Evolutionary conservation across 2,329 filamentous ascomycete species (phyloP).

Genomic region (Pseudogymnoascus sp.): DNA sequence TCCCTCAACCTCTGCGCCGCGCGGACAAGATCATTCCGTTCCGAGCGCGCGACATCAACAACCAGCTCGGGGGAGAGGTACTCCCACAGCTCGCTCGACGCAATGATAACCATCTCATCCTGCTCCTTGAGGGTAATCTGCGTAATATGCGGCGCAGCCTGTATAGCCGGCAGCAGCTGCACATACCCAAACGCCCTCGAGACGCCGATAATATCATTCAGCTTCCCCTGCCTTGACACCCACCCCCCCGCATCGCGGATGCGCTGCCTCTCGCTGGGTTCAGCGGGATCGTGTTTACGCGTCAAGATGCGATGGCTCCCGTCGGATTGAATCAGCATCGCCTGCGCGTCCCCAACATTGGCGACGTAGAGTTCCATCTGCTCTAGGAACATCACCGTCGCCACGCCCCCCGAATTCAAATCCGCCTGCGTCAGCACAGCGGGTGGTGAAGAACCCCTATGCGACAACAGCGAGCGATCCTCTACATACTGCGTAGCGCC

Average conservation of each 20-base stretch:
- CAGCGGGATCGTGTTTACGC: constrained; percentile 86
- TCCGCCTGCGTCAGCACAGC: constrained; percentile 83
- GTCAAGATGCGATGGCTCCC: constrained; percentile 78
- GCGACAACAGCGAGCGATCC: constrained; percentile 56
- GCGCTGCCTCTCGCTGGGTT: constrained; percentile 71
- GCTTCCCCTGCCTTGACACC: constrained; percentile 86
- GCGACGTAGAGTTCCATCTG: constrained; percentile 87
- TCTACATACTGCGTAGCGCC: constrained; percentile 74
- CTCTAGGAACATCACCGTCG: constrained; percentile 83
- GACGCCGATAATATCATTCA: constrained; percentile 86
- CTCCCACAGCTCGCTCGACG: constrained; percentile 91
- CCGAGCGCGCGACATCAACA: constrained; percentile 81
- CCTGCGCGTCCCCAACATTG: constrained; percentile 92
- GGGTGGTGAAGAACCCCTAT: constrained; percentile 63
- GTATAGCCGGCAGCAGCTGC: constrained; percentile 83
- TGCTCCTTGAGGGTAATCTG: constrained; percentile 74
- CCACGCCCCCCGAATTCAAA: constrained; percentile 80
- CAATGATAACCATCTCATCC: constrained; percentile 88
- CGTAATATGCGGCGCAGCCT: constrained; percentile 78
- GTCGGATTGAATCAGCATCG: constrained; percentile 88
- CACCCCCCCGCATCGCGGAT: constrained; percentile 93
- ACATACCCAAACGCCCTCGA: constrained; percentile 94
- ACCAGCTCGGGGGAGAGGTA: constrained; percentile 84
- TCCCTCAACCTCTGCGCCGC: constrained; percentile 92
- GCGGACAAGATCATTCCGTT: constrained; percentile 84